Base-by-base conservation (phyloP, 2,329 filamentous ascomycete genomes). In the Aspergillus ochraceoroseus region DNA sequence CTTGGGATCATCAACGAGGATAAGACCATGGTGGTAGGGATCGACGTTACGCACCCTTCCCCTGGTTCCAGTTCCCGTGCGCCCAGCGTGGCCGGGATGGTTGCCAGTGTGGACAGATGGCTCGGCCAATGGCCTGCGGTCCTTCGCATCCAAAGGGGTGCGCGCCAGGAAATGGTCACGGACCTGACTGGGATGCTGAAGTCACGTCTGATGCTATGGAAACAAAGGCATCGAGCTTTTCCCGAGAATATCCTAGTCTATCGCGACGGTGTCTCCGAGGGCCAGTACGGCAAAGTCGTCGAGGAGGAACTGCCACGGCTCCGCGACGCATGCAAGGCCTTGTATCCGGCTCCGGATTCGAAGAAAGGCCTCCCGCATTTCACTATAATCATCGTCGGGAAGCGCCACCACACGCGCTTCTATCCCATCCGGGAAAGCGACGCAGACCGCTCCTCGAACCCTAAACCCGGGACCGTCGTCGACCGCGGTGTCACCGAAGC, bases 31-130 rank as follows among this genome's bases (percentile, higher is more conserved):
- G 67, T 95, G 1, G 79, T 94, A 6, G 88, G 89, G 0, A 82
- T 92, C 51, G 89, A 95, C 56, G 88, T 95, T 0, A 94, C 87
- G 0, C 89, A 95, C 54, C 88, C 89, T 0, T 90, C 87, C 12
- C 77, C 80, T 0, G 78, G 77, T 0, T 81, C 75, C 2, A 59
- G 70, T 0, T 63, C 70, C 1, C 62, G 61, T 0, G 78, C 84
- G 0, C 87, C 86, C 1, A 92, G 85, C 59, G 74, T 94, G 34
- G 87, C 87, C 2, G 85, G 80, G 0, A 77, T 95, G 38, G 88
- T 95, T 5, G 80, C 86, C 1, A 92, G 82, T 27, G 62, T 85
- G 4, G 85, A 94, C 57, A 63, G 66, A 1, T 59, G 76, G 1
- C 74, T 94, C 17, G 80, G 73, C 0, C 87, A 94, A 56, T 95